A percentile compares a stretch with the other conserved stretches of the same genome.
phyloP scores from a whole-genome alignment of 345 rosid species.

The Eucalyptus curtisii region DNA sequence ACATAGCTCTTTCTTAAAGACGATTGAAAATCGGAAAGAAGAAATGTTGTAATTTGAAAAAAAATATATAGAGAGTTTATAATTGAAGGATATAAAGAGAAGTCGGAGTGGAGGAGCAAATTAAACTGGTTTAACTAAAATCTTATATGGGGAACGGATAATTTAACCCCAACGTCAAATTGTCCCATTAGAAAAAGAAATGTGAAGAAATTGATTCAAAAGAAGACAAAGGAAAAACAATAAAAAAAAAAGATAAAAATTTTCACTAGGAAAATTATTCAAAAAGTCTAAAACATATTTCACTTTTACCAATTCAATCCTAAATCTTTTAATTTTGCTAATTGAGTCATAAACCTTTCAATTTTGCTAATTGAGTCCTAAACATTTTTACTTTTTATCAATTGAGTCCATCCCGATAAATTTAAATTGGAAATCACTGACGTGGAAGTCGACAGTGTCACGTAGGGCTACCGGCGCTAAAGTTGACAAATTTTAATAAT shows the following conservation, averaged over 20 bases:
- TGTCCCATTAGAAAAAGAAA: no score
- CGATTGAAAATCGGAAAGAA: neutral
- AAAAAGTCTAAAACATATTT: no score
- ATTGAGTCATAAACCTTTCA: rapidly evolving
- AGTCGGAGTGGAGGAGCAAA: neutral
- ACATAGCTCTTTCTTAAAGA: neutral
- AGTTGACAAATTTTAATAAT: no score
- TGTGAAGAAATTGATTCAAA: neutral
- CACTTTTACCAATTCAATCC: no score
- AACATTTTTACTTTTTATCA: no score
- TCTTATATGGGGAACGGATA: no score
- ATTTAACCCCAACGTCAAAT: neutral
- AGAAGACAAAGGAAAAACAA: neutral
- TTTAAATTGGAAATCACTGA: rapidly evolving
- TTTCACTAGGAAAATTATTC: no score
- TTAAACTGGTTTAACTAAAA: no score
- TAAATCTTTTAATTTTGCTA: no score
- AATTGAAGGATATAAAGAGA: neutral
- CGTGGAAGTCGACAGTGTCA: rapidly evolving
- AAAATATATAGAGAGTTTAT: neutral
- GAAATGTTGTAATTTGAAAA: neutral
- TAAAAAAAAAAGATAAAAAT: no score
- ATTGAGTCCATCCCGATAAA: no score
- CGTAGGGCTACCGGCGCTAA: rapidly evolving
- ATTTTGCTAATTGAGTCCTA: rapidly evolving